phyloP scores from a whole-genome alignment of 108 stramenopile genomes.

The Epithemia pelagica region DNA sequence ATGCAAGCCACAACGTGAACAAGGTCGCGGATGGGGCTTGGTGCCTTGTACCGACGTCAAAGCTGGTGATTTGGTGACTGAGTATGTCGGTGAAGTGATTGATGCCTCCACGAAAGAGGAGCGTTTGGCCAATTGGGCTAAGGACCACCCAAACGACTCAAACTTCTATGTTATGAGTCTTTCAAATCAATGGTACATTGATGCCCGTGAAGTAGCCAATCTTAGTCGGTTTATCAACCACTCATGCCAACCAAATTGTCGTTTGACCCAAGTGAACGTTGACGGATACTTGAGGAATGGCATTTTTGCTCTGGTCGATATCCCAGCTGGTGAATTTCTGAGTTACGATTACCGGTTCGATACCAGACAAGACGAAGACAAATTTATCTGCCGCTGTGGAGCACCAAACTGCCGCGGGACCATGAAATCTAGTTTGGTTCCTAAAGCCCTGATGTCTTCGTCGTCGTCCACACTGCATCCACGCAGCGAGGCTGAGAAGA shows the following conservation, averaged over 20 bases:
- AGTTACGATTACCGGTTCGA: slow-evolving; percentile 91
- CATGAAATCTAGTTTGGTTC: slow-evolving; percentile 26
- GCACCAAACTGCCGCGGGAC: slow-evolving; percentile 72
- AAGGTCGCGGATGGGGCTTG: slow-evolving; percentile 88
- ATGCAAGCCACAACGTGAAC: slow-evolving; percentile 70
- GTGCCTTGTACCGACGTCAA: slow-evolving; percentile 56
- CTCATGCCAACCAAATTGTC: slow-evolving; percentile 90
- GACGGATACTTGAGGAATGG: slow-evolving; percentile 77
- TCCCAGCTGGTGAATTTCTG: slow-evolving; percentile 74
- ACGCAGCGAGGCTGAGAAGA: slow-evolving; percentile 8
- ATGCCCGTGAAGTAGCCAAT: slow-evolving; percentile 83
- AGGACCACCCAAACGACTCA: slow-evolving; percentile 84
- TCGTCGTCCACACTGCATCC: neutral
- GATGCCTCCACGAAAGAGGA: slow-evolving; percentile 65
- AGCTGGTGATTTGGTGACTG: slow-evolving; percentile 70
- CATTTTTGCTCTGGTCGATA: slow-evolving; percentile 68
- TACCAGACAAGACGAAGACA: slow-evolving; percentile 51
- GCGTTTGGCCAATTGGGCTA: slow-evolving; percentile 59
- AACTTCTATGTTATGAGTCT: slow-evolving; percentile 95
- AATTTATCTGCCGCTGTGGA: slow-evolving; percentile 68
- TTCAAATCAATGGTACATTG: slow-evolving; percentile 77
- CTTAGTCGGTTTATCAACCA: slow-evolving; percentile 92
- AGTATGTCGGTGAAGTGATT: slow-evolving; percentile 90
- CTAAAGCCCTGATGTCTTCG: neutral
- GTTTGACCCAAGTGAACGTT: slow-evolving; percentile 74